A percentile compares a stretch with the other conserved stretches of the same genome.
phyloP scores from a whole-genome alignment of 352 stramenopile genomes.

The Phytophthora cactorum region DNA sequence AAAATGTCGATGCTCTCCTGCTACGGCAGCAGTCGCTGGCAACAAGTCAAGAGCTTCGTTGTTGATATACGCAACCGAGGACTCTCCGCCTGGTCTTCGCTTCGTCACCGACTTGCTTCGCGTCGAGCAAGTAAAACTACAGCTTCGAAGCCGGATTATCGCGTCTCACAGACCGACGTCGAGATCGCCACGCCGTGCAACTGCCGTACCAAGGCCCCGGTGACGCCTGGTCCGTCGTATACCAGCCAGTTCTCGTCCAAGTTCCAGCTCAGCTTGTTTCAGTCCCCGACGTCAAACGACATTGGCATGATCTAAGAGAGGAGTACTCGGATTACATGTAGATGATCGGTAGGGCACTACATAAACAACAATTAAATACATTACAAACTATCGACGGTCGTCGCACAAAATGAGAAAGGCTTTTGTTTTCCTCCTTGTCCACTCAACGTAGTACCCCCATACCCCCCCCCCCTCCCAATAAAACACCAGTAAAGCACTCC shows the following conservation, averaged over 20 bases:
- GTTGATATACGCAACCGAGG: slow-evolving; percentile 10
- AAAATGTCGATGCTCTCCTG: slow-evolving; percentile 22
- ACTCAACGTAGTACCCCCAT: too few relatives aligned
- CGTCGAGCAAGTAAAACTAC: slow-evolving; percentile 1
- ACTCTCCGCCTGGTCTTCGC: slow-evolving; percentile 5
- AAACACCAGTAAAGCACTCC: too few relatives aligned
- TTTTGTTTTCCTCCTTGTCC: too few relatives aligned
- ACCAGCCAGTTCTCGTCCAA: slow-evolving; percentile 29
- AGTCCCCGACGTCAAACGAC: slow-evolving; percentile 14
- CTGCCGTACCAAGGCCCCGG: slow-evolving; percentile 1
- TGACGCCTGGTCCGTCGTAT: slow-evolving; percentile 19
- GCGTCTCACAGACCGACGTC: slow-evolving; percentile 17
- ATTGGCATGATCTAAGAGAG: slow-evolving; percentile 30
- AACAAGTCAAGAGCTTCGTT: slow-evolving; percentile 19
- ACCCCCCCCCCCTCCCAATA: too few relatives aligned
- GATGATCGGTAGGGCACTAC: background rate
- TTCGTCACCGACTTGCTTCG: slow-evolving; percentile 9
- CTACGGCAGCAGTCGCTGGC: slow-evolving; percentile 16
- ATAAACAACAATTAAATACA: background rate
- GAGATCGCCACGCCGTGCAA: slow-evolving; percentile 28
- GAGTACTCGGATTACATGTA: background rate
- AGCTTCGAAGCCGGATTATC: slow-evolving; percentile 2
- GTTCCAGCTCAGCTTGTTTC: slow-evolving; percentile 29
- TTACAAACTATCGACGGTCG: background rate
- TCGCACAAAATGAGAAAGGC: too few relatives aligned